These are phyloP conservation scores for Leptographium radiaticola DNA, from an alignment of 2,329 filamentous ascomycete genomes.

Conservation along the genomic window DNA sequence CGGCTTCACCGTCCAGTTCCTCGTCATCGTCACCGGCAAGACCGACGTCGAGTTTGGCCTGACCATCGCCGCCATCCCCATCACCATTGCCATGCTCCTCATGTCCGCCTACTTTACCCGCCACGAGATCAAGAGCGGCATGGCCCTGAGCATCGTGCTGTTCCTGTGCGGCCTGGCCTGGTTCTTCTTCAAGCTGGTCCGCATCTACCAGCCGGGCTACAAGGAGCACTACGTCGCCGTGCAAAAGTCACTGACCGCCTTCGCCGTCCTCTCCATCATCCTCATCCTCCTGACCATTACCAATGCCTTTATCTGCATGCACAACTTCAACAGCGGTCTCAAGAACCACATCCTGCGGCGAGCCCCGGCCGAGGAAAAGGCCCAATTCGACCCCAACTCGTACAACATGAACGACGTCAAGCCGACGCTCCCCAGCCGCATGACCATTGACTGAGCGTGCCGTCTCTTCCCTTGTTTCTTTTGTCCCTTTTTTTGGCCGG, in stretches of 20 bases:
- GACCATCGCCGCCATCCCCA: slow-evolving; percentile 77
- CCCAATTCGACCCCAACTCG: slow-evolving; percentile 34
- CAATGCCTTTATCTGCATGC: slow-evolving; percentile 76
- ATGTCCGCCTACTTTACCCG: slow-evolving; percentile 76
- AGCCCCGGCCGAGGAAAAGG: slow-evolving; percentile 36
- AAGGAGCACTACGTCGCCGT: slow-evolving; percentile 58
- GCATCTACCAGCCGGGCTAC: slow-evolving; percentile 68
- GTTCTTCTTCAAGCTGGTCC: slow-evolving; percentile 95
- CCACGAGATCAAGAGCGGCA: slow-evolving; percentile 67
- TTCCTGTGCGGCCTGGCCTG: slow-evolving; percentile 86
- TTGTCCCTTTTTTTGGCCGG: neutral
- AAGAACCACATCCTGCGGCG: slow-evolving; percentile 66
- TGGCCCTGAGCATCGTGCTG: slow-evolving; percentile 64
- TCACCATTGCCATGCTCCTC: slow-evolving; percentile 81
- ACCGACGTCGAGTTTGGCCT: slow-evolving; percentile 67
- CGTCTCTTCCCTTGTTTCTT: neutral
- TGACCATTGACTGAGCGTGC: slow-evolving; percentile 44
- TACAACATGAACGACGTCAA: slow-evolving; percentile 45
- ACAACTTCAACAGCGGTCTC: slow-evolving; percentile 81
- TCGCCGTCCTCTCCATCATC: slow-evolving; percentile 83
- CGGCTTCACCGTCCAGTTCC: slow-evolving; percentile 94
- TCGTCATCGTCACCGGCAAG: slow-evolving; percentile 70
- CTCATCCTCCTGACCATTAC: slow-evolving; percentile 79
- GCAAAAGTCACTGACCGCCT: slow-evolving; percentile 75
- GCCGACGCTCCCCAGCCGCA: slow-evolving; percentile 38